Evolutionary conservation across 768 basidiomycete species (phyloP).

Genomic region (Tephrocybe sp.): DNA sequence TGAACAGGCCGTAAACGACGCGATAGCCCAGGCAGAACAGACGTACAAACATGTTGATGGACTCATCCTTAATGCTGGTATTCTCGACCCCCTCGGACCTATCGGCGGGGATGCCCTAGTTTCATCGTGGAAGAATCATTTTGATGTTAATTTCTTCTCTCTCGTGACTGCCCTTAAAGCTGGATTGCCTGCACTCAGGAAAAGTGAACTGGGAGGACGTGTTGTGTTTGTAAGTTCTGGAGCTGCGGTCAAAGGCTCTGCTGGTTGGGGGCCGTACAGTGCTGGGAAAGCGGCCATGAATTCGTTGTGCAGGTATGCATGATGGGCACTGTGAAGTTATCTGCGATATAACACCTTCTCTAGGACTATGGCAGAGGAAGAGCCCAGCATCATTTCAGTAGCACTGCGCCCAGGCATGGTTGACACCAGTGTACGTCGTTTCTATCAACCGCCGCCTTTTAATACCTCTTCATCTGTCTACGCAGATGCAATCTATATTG

Average conservation of each 20-base stretch:
- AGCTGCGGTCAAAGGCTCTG: conserved; percentile 63
- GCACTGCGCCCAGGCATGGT: conserved; percentile 89
- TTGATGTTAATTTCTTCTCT: conserved; percentile 90
- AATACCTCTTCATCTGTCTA: conserved; percentile 1
- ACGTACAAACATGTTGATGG: conserved; percentile 70
- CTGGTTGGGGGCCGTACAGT: conserved; percentile 82
- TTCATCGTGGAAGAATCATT: conserved; percentile 66
- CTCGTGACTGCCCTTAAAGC: conserved; percentile 68
- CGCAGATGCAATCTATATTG: conserved; percentile 70
- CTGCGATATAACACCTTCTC: background rate
- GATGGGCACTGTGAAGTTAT: background rate
- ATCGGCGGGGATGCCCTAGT: conserved; percentile 52
- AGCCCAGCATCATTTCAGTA: conserved; percentile 70
- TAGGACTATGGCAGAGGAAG: conserved; percentile 85
- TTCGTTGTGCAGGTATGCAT: conserved; percentile 66
- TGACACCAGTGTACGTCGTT: conserved; percentile 65
- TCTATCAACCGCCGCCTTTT: background rate
- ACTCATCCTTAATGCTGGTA: conserved; percentile 84
- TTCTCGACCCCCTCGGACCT: conserved; percentile 66
- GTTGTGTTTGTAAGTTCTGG: conserved; percentile 88
- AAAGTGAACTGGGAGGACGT: conserved; percentile 55
- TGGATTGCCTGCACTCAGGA: conserved; percentile 68
- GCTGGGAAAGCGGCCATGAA: conserved; percentile 91
- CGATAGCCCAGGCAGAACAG: conserved; percentile 51
- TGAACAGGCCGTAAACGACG: conserved; percentile 50